These are phyloP conservation scores for Euclidium syriacum DNA, from an alignment of 345 rosid genomes.

Conservation along the genomic window DNA sequence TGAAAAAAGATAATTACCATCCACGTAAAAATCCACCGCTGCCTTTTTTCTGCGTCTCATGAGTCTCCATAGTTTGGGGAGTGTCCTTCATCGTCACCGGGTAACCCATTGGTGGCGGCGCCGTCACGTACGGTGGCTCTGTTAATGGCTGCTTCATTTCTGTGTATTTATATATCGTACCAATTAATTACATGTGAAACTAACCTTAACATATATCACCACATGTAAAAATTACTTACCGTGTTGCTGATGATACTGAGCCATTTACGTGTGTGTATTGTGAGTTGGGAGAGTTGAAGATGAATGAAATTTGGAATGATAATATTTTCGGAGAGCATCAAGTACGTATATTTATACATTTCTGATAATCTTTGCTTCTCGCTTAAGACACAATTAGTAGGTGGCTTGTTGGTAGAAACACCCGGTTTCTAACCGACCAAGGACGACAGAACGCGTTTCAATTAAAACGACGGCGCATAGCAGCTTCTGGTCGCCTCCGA, in stretches of 20 bases:
- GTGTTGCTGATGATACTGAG: background rate
- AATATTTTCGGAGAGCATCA: background rate
- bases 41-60: slow-evolving; percentile 22
- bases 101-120: slow-evolving; percentile 9
- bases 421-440: too few relatives aligned
- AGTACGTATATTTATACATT: background rate
- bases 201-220: background rate
- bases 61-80: slow-evolving; percentile 7
- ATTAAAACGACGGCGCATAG: too few relatives aligned
- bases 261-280: background rate
- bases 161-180: background rate
- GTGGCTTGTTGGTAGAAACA: background rate
- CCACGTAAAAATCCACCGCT: slow-evolving; percentile 17
- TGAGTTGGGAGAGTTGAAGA: background rate
- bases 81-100: slow-evolving; percentile 5
- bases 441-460: too few relatives aligned
- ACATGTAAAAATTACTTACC: background rate
- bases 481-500: background rate
- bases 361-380: background rate
- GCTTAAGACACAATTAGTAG: background rate
- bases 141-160: slow-evolving; percentile 5
- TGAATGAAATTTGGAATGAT: too few relatives aligned
- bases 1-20: slow-evolving; percentile 10
- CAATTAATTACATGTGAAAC: background rate
- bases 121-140: slow-evolving; percentile 13